Conservation (phyloP, 345 rosid species). For the Triadica sebifera region DNA sequence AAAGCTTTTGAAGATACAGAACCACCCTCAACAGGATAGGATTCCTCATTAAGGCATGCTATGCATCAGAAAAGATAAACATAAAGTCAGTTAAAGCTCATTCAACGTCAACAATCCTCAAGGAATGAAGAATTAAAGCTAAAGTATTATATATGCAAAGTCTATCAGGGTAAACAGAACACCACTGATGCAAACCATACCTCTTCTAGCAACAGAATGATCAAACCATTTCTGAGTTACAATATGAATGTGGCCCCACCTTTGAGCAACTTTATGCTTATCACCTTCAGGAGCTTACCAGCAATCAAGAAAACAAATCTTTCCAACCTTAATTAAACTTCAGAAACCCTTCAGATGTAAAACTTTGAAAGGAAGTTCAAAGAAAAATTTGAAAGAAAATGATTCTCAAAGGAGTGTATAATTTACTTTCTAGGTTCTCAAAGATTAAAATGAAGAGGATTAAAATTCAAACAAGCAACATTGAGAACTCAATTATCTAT, state of each 20-base stretch:
- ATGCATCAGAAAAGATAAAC: slow-evolving; percentile 42
- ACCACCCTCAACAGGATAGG: slow-evolving; percentile 67
- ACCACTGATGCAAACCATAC: slow-evolving; percentile 38
- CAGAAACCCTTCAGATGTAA: neutral
- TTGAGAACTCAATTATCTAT: neutral
- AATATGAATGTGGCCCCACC: slow-evolving; percentile 86
- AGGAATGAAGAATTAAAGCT: neutral
- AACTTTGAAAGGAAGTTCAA: neutral
- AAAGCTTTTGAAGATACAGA: slow-evolving; percentile 41
- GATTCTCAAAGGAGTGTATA: neutral
- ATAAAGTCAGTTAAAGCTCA: slow-evolving; percentile 24
- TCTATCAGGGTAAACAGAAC: slow-evolving; percentile 13
- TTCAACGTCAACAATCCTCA: neutral
- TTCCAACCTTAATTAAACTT: neutral
- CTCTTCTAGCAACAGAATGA: slow-evolving; percentile 77
- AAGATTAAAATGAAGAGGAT: neutral
- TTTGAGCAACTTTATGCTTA: slow-evolving; percentile 80
- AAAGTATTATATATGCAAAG: slow-evolving; percentile 17
- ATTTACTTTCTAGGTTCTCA: neutral
- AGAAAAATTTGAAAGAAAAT: neutral
- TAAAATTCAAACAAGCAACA: neutral
- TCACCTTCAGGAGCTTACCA: slow-evolving; percentile 83
- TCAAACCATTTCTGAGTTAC: slow-evolving; percentile 83
- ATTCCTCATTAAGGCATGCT: slow-evolving; percentile 90
- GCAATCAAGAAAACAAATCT: slow-evolving; percentile 9